A percentile compares a stretch with the other conserved stretches of the same genome.
These are phyloP conservation scores for Apostasia shenzhenica DNA, from an alignment of 106 monocot species.

Conservation along the genomic window DNA sequence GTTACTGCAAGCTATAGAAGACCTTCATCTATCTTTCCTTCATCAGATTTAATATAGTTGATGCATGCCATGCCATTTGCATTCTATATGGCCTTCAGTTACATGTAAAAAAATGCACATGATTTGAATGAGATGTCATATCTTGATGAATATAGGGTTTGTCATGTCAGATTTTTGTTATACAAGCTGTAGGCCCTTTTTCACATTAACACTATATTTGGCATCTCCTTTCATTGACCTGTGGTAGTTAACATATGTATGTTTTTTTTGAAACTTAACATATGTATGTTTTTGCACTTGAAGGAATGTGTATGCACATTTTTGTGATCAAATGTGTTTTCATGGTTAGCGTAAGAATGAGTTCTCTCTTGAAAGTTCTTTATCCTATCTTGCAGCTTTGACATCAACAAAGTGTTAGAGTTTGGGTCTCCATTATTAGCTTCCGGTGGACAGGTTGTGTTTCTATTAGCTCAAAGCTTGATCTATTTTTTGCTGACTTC, in stretches of 20 bases:
- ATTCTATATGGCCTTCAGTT: neutral
- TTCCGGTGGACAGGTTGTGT: slow-evolving; percentile 87
- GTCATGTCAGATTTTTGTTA: too few relatives aligned
- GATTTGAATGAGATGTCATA: too few relatives aligned
- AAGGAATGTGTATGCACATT: neutral
- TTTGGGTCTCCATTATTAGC: slow-evolving; percentile 89
- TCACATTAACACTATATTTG: too few relatives aligned
- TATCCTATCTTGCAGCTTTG: slow-evolving; percentile 50
- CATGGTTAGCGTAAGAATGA: neutral
- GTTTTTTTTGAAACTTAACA: too few relatives aligned
- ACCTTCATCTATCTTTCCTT: neutral
- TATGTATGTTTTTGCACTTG: neutral
- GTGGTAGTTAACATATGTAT: too few relatives aligned
- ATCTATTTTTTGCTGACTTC: neutral
- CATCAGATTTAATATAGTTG: neutral
- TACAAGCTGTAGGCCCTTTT: too few relatives aligned
- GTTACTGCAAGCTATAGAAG: too few relatives aligned
- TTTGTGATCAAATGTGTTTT: neutral
- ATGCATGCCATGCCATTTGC: neutral
- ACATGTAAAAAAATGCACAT: too few relatives aligned
- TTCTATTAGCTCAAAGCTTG: slow-evolving; percentile 5
- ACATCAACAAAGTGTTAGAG: slow-evolving; percentile 81
- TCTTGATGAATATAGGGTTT: too few relatives aligned
- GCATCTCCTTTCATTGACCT: too few relatives aligned
- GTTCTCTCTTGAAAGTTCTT: too few relatives aligned